Conservation (phyloP, 2,329 filamentous ascomycete genomes). For the Pseudocercospora cruenta region DNA sequence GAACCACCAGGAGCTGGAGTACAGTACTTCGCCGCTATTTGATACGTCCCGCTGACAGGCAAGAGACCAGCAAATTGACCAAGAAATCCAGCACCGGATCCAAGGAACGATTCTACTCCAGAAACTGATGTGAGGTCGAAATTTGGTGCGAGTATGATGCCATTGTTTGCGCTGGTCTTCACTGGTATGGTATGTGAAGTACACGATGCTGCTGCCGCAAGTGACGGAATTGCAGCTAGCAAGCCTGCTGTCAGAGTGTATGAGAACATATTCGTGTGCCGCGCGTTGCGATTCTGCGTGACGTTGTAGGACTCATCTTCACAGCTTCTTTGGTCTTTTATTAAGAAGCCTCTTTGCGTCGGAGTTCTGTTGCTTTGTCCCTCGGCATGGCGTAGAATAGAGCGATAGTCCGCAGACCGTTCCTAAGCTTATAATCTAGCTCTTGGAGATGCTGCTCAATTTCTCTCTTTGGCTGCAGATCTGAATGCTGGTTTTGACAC, state of each 20-base stretch:
- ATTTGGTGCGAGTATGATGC: conserved; percentile 15
- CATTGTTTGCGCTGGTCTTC: conserved; percentile 19
- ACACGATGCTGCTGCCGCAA: conserved; percentile 16
- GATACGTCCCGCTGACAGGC: conserved; percentile 19
- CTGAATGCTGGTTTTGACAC: neutral
- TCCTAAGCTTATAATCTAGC: neutral
- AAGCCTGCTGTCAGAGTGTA: neutral
- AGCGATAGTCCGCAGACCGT: neutral
- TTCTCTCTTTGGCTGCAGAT: neutral
- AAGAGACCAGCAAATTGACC: conserved; percentile 19
- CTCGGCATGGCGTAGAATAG: neutral
- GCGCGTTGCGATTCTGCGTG: neutral
- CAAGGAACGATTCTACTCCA: conserved; percentile 22
- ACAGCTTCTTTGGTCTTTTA: neutral
- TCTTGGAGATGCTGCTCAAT: neutral
- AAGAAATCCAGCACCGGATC: conserved; percentile 23
- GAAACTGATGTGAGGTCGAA: conserved; percentile 19
- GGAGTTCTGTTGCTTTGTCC: neutral
- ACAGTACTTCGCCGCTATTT: conserved; percentile 25
- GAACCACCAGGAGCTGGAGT: conserved; percentile 14
- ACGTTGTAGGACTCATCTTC: neutral
- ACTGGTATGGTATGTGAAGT: conserved; percentile 18
- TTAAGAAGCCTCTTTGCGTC: neutral
- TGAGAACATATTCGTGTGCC: conserved; percentile 5
- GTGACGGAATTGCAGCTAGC: conserved; percentile 10